A percentile compares a stretch with the other conserved stretches of the same genome.
Evolutionary conservation across 306 rosid species (phyloP).

Genomic region (Vigna mungo): DNA sequence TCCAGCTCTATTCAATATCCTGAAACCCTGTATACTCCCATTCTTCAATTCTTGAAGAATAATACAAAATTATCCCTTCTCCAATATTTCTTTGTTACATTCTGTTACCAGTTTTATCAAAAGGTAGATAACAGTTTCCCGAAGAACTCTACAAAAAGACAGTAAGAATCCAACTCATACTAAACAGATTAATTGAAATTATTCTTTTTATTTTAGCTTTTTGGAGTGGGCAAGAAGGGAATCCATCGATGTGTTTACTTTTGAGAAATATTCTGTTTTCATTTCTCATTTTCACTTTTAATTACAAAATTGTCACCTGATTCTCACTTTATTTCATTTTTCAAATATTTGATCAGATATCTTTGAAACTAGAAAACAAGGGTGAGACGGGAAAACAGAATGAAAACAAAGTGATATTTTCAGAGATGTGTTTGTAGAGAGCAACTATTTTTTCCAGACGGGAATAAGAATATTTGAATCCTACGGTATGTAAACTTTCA

Average conservation of each 20-base stretch:
- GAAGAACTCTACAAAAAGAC: not conserved
- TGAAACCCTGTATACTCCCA: not conserved
- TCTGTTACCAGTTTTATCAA: not conserved
- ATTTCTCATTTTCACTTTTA: not conserved
- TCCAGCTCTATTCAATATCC: not conserved
- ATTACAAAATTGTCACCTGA: not conserved
- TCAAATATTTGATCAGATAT: not conserved
- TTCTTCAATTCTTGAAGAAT: not conserved
- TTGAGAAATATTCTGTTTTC: not conserved
- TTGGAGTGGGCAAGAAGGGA: constrained; percentile 7
- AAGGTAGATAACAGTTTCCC: constrained; percentile 2
- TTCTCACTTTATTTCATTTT: not conserved
- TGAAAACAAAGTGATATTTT: not conserved
- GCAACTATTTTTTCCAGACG: not conserved
- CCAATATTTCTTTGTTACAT: not conserved
- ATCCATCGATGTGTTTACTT: not conserved
- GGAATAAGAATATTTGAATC: not conserved
- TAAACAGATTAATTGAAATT: not conserved
- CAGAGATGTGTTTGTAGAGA: constrained; percentile 6
- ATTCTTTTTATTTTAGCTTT: not conserved
- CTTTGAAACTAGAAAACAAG: not conserved
- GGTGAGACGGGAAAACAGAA: not conserved
- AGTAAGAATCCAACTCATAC: not conserved
- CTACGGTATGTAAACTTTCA: not conserved
- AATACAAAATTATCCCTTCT: not conserved